Evolutionary conservation across 768 basidiomycete genomes (phyloP), one percentile per base, ranked within the genome.

Genomic region (Mycena polygramma): DNA sequence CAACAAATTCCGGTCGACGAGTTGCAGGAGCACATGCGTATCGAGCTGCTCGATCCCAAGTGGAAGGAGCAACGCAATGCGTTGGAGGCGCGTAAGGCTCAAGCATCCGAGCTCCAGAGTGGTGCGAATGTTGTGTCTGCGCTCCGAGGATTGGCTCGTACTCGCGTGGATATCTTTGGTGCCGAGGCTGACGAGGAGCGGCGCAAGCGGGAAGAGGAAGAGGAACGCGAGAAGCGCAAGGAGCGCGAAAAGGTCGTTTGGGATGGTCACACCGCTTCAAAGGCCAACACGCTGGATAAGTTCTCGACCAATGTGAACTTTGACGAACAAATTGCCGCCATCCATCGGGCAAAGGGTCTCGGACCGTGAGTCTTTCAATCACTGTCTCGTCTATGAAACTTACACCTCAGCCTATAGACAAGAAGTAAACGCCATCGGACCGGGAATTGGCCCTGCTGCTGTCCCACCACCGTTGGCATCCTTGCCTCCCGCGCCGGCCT

Each of bases 111-210:
- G 76, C 84, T 96, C 22, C 91, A 96, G 77, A 90, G 92, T 61
- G 95, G 96, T 73, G 96, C 98, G 24, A 95, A 99, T 78, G 96
- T 99, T 59, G 93, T 95, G 20, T 92, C 94, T 0, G 97, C 97
- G 35, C 91, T 99, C 76, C 94, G 92, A 77, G 94, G 94, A 72
- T 91, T 99, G 68, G 97, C 98, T 24, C 90, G 92, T 66, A 94
- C 94, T n/a, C 94, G 97, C 85, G 94, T 95, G 72, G 97, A 99
- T 83, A 94, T 99, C 73, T 99, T 99, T 81, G 96, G 96, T 79
- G 94, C 92, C 1, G 95, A 96, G 76, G 92, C 89, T 61, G 97
- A 97, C 77, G 97, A 98, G 77, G 96, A 97, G 73, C 87, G 92
- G 67, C 88, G 96, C 70, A 93, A 91, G 81, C 87, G 86, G 55